Conservation (phyloP, 2,329 filamentous ascomycete species). For the Cladophialophora bantiana region DNA sequence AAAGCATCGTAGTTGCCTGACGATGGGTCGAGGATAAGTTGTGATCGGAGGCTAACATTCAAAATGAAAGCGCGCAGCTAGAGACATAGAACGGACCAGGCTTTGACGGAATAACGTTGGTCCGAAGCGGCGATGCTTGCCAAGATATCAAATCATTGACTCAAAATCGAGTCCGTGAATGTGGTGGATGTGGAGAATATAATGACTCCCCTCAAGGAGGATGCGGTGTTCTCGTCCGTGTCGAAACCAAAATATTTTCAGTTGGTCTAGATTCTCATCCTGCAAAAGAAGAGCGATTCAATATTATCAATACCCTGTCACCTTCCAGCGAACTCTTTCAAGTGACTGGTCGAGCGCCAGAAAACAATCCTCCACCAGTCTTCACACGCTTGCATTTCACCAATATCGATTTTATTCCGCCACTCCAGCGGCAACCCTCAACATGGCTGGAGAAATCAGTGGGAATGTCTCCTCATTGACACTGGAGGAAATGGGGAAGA, state of each 20-base stretch:
- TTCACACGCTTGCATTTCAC: not conserved
- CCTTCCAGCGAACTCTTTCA: not conserved
- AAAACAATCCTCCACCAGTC: not conserved
- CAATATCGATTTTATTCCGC: slow-evolving; percentile 15
- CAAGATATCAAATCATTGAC: slow-evolving; percentile 32
- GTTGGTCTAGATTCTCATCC: not conserved
- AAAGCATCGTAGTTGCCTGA: not conserved
- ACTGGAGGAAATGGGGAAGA: slow-evolving; percentile 44
- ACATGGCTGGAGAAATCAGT: slow-evolving; percentile 28
- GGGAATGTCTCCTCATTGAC: slow-evolving; percentile 42
- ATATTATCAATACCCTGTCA: not conserved
- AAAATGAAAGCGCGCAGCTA: not conserved
- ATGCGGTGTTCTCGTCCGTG: slow-evolving; percentile 21
- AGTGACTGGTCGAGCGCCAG: not conserved
- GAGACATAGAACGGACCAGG: not conserved
- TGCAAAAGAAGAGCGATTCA: not conserved
- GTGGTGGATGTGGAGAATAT: slow-evolving; percentile 23
- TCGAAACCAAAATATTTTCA: slow-evolving; percentile 1
- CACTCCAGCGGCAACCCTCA: slow-evolving; percentile 11
- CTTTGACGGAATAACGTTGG: slow-evolving; percentile 21
- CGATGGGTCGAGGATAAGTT: not conserved
- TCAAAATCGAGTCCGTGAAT: slow-evolving; percentile 13
- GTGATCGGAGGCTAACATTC: not conserved
- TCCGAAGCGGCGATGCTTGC: slow-evolving; percentile 22
- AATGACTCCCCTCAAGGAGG: slow-evolving; percentile 24